These are phyloP conservation scores for Musa itinerans DNA, from an alignment of 176 grass and related monocot genomes.

Conservation along the genomic window DNA sequence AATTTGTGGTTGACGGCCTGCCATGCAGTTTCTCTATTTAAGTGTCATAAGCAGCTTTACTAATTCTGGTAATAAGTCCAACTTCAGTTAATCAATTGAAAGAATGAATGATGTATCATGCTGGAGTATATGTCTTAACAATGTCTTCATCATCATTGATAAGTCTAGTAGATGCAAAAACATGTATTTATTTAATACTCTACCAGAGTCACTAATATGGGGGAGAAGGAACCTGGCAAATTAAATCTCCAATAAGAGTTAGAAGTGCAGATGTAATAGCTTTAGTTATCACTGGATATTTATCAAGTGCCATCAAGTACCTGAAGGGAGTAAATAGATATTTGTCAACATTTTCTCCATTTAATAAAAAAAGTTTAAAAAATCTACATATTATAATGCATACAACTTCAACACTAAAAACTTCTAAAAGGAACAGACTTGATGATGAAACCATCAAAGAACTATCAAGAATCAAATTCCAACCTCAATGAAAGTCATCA, in stretches of 20 bases:
- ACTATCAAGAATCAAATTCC: no score
- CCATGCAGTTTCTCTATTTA: background rate
- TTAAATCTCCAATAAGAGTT: constrained; percentile 49
- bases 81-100: background rate
- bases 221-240: constrained; percentile 42
- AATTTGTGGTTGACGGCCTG: no score
- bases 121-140: background rate
- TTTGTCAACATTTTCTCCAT: background rate
- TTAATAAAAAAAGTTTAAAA: background rate
- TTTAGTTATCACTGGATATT: constrained; percentile 53
- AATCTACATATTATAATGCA: no score
- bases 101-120: background rate
- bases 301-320: constrained; percentile 47
- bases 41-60: background rate
- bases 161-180: background rate
- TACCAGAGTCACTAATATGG: background rate
- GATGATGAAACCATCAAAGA: no score
- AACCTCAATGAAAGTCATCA: no score
- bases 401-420: no score
- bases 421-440: no score
- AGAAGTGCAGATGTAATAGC: constrained; percentile 51
- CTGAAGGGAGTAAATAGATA: constrained; percentile 15
- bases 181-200: background rate
- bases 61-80: background rate
- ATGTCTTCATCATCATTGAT: background rate